Percentiles rank a stretch among this genome's conserved stretches.
Evolutionary conservation across 768 basidiomycete species (phyloP).

Genomic region (Lactarius pseudohatsudake): DNA sequence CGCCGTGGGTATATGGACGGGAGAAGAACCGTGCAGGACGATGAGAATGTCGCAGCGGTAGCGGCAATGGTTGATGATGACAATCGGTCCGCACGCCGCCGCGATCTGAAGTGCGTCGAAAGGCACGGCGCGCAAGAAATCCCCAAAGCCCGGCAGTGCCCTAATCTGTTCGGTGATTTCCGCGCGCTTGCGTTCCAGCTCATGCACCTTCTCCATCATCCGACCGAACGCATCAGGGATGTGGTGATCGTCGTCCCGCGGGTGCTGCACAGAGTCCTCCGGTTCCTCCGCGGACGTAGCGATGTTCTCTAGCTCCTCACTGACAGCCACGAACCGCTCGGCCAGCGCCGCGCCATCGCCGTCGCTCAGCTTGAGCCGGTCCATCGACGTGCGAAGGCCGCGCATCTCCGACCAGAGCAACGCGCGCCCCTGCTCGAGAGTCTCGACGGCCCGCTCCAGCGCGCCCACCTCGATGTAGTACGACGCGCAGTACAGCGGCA

Average conservation of each 20-base stretch:
- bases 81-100: slow-evolving; percentile 15
- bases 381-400: slow-evolving; percentile 20
- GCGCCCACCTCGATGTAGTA: slow-evolving; percentile 14
- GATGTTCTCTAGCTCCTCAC: slow-evolving; percentile 4
- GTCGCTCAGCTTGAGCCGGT: slow-evolving; percentile 12
- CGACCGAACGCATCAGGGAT: neutral
- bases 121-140: slow-evolving; percentile 13
- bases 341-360: slow-evolving; percentile 10
- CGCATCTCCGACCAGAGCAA: slow-evolving; percentile 28
- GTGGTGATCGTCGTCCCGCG: neutral
- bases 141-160: slow-evolving; percentile 1
- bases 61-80: slow-evolving; percentile 18
- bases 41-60: slow-evolving; percentile 22
- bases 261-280: neutral
- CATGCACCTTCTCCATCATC: slow-evolving; percentile 7
- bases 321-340: slow-evolving; percentile 2
- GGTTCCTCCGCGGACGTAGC: neutral
- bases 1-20: slow-evolving; percentile 11
- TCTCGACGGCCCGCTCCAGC: slow-evolving; percentile 13
- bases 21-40: neutral
- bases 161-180: slow-evolving; percentile 6
- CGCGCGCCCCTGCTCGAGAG: slow-evolving; percentile 20
- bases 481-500: slow-evolving; percentile 5
- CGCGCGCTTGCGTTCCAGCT: neutral
- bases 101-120: slow-evolving; percentile 11